Evolutionary conservation across 108 stramenopile genomes (phyloP).

Genomic region (Cyclotella sp.): DNA sequence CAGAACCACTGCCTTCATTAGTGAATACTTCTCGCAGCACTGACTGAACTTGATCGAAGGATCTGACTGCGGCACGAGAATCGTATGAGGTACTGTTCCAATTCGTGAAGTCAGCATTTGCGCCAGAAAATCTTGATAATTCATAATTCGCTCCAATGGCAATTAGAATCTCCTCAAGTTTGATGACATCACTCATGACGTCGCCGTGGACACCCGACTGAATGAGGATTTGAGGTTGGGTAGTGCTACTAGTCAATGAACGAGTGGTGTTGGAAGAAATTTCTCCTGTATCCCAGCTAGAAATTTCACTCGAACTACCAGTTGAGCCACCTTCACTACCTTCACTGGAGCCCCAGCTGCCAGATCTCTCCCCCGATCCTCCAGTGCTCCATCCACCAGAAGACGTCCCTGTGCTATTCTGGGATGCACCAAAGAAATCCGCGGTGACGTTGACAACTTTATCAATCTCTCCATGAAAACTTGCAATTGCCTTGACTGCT

Average conservation of each 20-base stretch:
- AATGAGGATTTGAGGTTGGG: conserved; percentile 37
- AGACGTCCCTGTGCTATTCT: background rate
- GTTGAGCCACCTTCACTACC: background rate
- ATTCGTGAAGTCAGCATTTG: conserved; percentile 17
- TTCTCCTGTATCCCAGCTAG: no score
- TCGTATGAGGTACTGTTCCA: conserved; percentile 23
- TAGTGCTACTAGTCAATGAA: background rate
- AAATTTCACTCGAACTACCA: background rate
- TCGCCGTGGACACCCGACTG: conserved; percentile 59
- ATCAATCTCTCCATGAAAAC: conserved; percentile 49
- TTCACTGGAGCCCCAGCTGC: background rate
- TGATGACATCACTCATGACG: conserved; percentile 43
- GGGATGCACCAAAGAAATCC: conserved; percentile 2
- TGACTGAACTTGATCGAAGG: conserved; percentile 10
- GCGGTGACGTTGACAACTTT: conserved; percentile 21
- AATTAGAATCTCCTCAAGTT: conserved; percentile 45
- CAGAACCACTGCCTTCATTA: background rate
- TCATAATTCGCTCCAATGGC: conserved; percentile 50
- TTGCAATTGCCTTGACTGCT: conserved; percentile 45
- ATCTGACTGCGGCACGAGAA: conserved; percentile 20
- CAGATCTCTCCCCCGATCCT: no score
- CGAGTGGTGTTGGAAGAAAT: background rate
- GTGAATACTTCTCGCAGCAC: conserved; percentile 14
- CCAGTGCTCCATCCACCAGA: background rate
- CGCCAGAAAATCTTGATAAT: conserved; percentile 49